Percentiles rank a stretch among this genome's conserved stretches.
phyloP scores from a whole-genome alignment of 768 basidiomycete species.

The Hypholoma sublateritium region DNA sequence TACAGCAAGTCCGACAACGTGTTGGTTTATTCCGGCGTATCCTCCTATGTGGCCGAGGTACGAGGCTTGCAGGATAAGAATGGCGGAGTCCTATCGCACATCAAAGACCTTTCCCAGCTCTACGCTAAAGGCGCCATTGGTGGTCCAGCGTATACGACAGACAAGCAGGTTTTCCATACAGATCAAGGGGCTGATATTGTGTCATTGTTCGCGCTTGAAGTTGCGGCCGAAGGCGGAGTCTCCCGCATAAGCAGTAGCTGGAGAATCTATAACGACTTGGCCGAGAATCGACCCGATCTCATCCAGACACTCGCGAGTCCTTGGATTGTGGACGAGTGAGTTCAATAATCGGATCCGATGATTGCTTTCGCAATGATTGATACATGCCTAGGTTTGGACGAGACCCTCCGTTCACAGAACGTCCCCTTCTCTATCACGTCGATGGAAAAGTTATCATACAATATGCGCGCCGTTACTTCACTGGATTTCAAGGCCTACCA shows the following conservation, averaged over 20 bases:
- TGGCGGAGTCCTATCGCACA: constrained; percentile 42
- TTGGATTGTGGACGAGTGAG: constrained; percentile 44
- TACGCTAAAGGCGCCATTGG: constrained; percentile 36
- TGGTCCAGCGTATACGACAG: constrained; percentile 46
- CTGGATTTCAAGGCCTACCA: constrained; percentile 35
- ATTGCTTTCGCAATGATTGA: not conserved
- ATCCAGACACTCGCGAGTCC: constrained; percentile 39
- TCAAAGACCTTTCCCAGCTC: constrained; percentile 43
- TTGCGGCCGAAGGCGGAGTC: constrained; percentile 42
- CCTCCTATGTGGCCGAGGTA: constrained; percentile 17
- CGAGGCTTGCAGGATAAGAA: constrained; percentile 22
- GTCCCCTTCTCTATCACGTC: constrained; percentile 40
- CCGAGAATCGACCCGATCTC: constrained; percentile 45
- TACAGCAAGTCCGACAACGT: constrained; percentile 40
- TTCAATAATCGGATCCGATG: not conserved
- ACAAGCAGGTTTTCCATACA: constrained; percentile 52
- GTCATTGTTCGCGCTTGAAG: constrained; percentile 40
- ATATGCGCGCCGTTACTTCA: constrained; percentile 44
- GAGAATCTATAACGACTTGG: constrained; percentile 48
- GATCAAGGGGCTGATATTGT: constrained; percentile 44
- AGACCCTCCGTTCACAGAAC: constrained; percentile 32
- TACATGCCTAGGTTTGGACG: constrained; percentile 34
- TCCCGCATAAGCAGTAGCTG: constrained; percentile 45
- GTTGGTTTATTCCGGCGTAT: constrained; percentile 42
- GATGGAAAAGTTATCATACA: constrained; percentile 42